These are phyloP conservation scores for Podila horticola DNA, from an alignment of 192 early-diverging fungal genomes.

Conservation along the genomic window DNA sequence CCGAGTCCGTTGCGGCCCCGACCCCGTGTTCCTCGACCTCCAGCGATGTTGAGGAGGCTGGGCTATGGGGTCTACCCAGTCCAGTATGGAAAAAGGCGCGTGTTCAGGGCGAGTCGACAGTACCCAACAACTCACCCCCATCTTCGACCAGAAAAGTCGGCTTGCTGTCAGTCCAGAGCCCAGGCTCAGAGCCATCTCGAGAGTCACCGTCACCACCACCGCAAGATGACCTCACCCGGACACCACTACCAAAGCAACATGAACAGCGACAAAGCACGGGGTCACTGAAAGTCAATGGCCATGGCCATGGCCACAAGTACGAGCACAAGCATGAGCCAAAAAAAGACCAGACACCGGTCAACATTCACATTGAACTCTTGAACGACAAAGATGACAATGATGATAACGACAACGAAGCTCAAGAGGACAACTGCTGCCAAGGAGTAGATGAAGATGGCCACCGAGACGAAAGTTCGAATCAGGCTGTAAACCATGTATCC, in stretches of 20 bases:
- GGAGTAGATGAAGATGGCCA: neutral
- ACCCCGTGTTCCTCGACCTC: slow-evolving; percentile 6
- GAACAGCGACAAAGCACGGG: neutral
- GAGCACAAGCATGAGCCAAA: neutral
- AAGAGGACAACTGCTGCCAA: neutral
- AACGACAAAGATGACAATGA: neutral
- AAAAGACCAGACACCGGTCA: neutral
- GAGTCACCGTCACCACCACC: no score
- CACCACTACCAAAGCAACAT: neutral
- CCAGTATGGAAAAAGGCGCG: slow-evolving; percentile 18
- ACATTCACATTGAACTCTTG: slow-evolving; percentile 1
- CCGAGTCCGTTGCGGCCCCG: neutral
- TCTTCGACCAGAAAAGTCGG: no score
- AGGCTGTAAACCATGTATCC: no score
- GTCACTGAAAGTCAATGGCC: neutral
- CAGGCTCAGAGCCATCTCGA: no score
- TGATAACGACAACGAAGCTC: neutral
- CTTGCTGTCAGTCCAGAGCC: no score
- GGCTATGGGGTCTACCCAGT: slow-evolving; percentile 10
- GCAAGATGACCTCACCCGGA: neutral
- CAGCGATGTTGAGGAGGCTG: slow-evolving; percentile 15
- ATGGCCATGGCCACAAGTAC: neutral
- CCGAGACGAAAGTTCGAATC: no score
- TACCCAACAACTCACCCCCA: neutral
- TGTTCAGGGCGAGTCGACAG: slow-evolving; percentile 8